Base-by-base conservation (phyloP, 495 filamentous ascomycete species). In the Lindgomyces ingoldianus region DNA sequence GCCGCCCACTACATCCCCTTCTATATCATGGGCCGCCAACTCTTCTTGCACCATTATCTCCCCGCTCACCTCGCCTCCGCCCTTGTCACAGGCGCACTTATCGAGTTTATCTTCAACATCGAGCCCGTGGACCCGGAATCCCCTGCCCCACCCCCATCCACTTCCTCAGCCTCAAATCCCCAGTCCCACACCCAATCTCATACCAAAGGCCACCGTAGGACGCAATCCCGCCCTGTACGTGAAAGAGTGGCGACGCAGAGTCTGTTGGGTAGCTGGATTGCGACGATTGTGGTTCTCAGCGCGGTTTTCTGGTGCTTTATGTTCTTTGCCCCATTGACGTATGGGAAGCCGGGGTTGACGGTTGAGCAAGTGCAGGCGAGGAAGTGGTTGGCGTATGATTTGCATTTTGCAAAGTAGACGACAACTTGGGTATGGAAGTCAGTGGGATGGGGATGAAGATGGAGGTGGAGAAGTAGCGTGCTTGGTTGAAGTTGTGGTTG, bases 311-410 rank as follows among this genome's bases (percentile, higher is more conserved):
- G 85, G 64, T 85, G 91, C 59, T 98, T 93, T 85, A 85, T 85
- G 74, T 98, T 92, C 83, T 98, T 93, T 81, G 82, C 93, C 53
- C 94, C 94, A 21, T 77, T 98, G 73, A 98, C 94, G 11, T 98
- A 98, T 75, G 94, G 94, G 22, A 91, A 89, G 60, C 94, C 94
- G 1, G 95, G 94, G n/a, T 82, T 98, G 75, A 86, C 79, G 60
- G 87, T 93, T 10, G 86, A 87, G 10, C 81, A 91, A 70, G 92
- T 98, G 44, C 74, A 88, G 56, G 85, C 90, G 51, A 85, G 94
- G 75, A 96, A 96, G 79, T 98, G 92, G 94, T 80, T 98, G 72
- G 88, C 88, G 48, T 98, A 98, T 75, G 94, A 98, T 77, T 82
- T 98, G 75, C 94, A 98, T 80, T 98, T 98, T 79, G 94, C 94